Percentiles rank a stretch among this genome's conserved stretches.
Conservation (phyloP, 2,329 filamentous ascomycete genomes). For the Neofusicoccum parvum region DNA sequence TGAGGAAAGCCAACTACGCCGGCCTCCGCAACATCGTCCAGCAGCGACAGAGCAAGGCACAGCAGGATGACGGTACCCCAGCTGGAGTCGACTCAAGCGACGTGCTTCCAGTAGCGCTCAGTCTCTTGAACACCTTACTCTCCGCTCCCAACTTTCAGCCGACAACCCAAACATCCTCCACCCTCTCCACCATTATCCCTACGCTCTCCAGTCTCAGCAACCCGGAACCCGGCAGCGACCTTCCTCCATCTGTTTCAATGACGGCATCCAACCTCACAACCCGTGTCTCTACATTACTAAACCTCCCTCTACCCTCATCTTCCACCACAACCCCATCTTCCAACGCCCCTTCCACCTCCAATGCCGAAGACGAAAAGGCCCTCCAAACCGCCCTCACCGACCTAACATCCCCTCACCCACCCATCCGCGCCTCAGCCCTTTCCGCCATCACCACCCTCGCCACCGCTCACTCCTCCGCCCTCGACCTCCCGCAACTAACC, state of each 20-base stretch:
- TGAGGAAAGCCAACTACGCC: slow-evolving; percentile 30
- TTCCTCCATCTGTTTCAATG: slow-evolving; percentile 43
- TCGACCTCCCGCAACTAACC: slow-evolving; percentile 68
- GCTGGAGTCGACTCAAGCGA: slow-evolving; percentile 37
- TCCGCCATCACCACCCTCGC: slow-evolving; percentile 52
- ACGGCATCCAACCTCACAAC: slow-evolving; percentile 9
- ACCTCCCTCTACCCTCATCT: background rate
- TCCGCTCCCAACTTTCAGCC: slow-evolving; percentile 37
- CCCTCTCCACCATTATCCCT: slow-evolving; percentile 29
- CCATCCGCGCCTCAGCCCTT: slow-evolving; percentile 41
- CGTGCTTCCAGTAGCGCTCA: slow-evolving; percentile 43
- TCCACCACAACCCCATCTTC: slow-evolving; percentile 44
- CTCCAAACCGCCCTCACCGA: slow-evolving; percentile 12
- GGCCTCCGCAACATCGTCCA: slow-evolving; percentile 33
- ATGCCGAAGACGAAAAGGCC: slow-evolving; percentile 37
- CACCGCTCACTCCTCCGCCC: slow-evolving; percentile 54
- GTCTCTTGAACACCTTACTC: slow-evolving; percentile 42
- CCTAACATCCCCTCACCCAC: slow-evolving; percentile 34
- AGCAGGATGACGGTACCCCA: background rate
- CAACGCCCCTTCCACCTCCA: slow-evolving; percentile 56
- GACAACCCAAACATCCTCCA: slow-evolving; percentile 30
- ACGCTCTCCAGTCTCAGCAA: slow-evolving; percentile 32
- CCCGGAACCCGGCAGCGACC: slow-evolving; percentile 16
- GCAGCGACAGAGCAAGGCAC: background rate
- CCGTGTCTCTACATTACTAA: slow-evolving; percentile 57